Conservation (phyloP, 208 protist genomes). For the Crithidia brevicula region DNA sequence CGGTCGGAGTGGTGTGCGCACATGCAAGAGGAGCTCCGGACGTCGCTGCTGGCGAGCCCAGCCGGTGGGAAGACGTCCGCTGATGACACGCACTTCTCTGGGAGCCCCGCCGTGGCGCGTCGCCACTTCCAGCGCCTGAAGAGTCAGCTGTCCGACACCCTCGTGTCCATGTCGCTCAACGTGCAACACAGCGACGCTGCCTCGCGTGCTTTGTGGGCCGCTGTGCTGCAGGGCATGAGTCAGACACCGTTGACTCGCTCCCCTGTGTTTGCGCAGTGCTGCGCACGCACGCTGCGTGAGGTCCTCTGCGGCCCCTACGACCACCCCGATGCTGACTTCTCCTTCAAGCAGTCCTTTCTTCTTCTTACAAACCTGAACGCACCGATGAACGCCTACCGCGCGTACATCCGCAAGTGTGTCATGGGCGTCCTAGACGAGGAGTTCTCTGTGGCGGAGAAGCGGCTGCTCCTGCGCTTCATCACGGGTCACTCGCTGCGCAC, state of each 20-base stretch:
- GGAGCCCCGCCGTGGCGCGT: constrained; percentile 14
- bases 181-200: constrained; percentile 9
- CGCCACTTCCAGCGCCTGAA: constrained; percentile 40
- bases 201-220: constrained; percentile 39
- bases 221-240: constrained; percentile 43
- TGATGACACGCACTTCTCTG: constrained; percentile 6
- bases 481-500: constrained; percentile 40
- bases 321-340: constrained; percentile 28
- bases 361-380: constrained; percentile 30
- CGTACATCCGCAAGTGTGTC: constrained; percentile 22
- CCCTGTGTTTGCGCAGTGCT: constrained; percentile 53
- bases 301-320: constrained; percentile 47
- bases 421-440: constrained; percentile 49
- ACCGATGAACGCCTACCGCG: constrained; percentile 16
- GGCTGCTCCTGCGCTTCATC: constrained; percentile 53
- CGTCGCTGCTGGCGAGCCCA: neutral
- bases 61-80: neutral
- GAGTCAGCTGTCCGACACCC: constrained; percentile 37
- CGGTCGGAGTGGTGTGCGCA: constrained; percentile 1
- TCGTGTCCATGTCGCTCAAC: constrained; percentile 38
- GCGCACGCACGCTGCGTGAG: constrained; percentile 50
- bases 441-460: constrained; percentile 41
- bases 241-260: constrained; percentile 42
- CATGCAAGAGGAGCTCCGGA: constrained; percentile 18
- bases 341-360: constrained; percentile 40